phyloP scores from a whole-genome alignment of 495 filamentous ascomycete genomes.

The Emericellopsis terricola region DNA sequence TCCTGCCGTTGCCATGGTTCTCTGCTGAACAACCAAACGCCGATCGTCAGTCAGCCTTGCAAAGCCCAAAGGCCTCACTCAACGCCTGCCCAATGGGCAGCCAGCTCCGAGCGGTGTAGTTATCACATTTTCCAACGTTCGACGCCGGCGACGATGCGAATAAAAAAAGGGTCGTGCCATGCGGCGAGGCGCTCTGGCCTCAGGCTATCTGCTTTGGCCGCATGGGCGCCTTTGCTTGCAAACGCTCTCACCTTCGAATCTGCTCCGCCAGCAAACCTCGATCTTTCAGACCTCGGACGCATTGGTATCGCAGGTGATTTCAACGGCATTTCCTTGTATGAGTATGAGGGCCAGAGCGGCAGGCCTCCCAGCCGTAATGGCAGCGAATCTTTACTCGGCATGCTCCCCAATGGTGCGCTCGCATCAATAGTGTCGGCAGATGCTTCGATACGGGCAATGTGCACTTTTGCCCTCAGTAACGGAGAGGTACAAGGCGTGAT shows the following conservation, averaged over 20 bases:
- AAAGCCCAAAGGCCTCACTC: too few species aligned
- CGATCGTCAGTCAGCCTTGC: too few species aligned
- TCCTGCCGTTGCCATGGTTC: too few species aligned
- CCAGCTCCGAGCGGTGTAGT: too few species aligned
- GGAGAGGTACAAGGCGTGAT: conserved; percentile 57
- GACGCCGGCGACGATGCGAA: conserved; percentile 17
- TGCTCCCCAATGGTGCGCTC: conserved; percentile 75
- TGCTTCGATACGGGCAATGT: conserved; percentile 72
- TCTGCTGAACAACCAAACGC: too few species aligned
- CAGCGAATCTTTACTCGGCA: conserved; percentile 61
- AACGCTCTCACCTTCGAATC: conserved; percentile 52
- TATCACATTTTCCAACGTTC: too few species aligned
- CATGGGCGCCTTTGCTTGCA: conserved; percentile 25
- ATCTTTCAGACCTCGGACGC: conserved; percentile 63
- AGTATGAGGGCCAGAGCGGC: conserved; percentile 65
- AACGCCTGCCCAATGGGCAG: too few species aligned
- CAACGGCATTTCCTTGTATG: conserved; percentile 73
- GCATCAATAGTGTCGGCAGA: conserved; percentile 55
- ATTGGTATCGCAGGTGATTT: conserved; percentile 86
- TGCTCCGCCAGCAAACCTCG: conserved; percentile 58
- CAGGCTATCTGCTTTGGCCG: conserved; percentile 18
- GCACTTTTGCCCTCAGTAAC: conserved; percentile 51
- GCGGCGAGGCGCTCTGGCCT: conserved; percentile 13
- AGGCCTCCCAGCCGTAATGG: conserved; percentile 48
- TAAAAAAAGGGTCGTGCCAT: conserved; percentile 14